Base-by-base conservation (phyloP, 345 rosid species). In the Euclidium syriacum region DNA sequence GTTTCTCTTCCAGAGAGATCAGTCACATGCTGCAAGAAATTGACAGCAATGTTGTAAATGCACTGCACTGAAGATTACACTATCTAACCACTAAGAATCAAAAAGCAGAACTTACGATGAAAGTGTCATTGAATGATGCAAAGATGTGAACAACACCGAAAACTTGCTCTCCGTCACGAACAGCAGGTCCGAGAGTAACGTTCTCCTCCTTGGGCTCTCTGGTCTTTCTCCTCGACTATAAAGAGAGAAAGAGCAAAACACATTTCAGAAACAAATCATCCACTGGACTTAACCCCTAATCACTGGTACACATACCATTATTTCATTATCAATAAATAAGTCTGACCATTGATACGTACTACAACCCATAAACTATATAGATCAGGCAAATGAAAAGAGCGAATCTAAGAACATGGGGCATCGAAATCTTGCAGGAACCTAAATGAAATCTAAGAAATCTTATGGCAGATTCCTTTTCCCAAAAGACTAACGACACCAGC, bases 1-100 rank as follows among this genome's bases (percentile, higher is more conserved):
- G 95, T 90, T 79, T 90, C 97, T 66, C 91, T 76, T 27, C 97
- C 97, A 0, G 90, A 90, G 10, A 90, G 62, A 75, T 87, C 97
- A 68, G 97, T 90, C 42, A 90, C 92, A 50, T 90, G 97, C 97
- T 90, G 74, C 74, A 74, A 25, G 29, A 4, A 16, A n/a, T 4
- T 1, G 14, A 43, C 41, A 62, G 3, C 3, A 39, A 20, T 0
- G 4, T 8, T 12, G 4, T 27, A 2, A 70, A 47, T 29, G 0
- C 1, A 26, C 7, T 7, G 0, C 3, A 44, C 2, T 36, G 1
- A 54, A 27, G 50, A 7, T 33, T 25, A 30, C 7, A 32, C 4
- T 1, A 25, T 3, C n/a, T n/a, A n/a, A 40, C 0, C 4, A 1
- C 2, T 17, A 7, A 40, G 15, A 18, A 10, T n/a, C 1, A 39